These are phyloP conservation scores for Phlebiopsis gigantea DNA, from an alignment of 768 basidiomycete genomes.

Conservation along the genomic window DNA sequence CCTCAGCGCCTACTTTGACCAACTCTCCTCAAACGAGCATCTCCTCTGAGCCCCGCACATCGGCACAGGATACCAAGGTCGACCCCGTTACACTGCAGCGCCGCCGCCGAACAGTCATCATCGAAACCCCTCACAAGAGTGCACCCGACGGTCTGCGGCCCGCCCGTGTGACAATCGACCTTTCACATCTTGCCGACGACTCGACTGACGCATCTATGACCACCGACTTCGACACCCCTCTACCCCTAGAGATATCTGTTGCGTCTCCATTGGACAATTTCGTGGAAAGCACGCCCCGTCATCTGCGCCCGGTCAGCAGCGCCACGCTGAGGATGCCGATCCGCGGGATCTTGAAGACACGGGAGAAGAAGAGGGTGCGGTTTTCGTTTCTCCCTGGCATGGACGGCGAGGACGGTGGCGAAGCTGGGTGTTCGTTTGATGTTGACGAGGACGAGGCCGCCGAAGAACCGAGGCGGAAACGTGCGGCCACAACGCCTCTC, in stretches of 20 bases:
- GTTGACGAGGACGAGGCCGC: conserved; percentile 1
- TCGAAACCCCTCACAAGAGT: conserved; percentile 20
- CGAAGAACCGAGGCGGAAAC: background rate
- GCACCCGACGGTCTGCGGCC: background rate
- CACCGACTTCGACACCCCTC: conserved; percentile 9
- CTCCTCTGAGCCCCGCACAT: background rate
- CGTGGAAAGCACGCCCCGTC: conserved; percentile 17
- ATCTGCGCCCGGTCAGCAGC: conserved; percentile 18
- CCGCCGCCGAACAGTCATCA: conserved; percentile 26
- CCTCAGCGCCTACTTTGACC: conserved; percentile 10
- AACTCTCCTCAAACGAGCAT: conserved; percentile 2
- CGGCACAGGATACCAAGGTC: background rate
- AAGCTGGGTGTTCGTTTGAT: background rate
- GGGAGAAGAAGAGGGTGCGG: conserved; percentile 32
- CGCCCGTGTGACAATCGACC: conserved; percentile 10
- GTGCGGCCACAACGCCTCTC: background rate
- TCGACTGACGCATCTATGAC: background rate
- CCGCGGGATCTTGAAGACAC: conserved; percentile 32
- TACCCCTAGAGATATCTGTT: conserved; percentile 12
- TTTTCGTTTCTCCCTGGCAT: conserved; percentile 24
- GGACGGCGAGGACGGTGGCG: conserved; percentile 9
- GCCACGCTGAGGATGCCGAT: conserved; percentile 24
- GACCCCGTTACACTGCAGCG: conserved; percentile 13
- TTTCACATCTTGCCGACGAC: conserved; percentile 14
- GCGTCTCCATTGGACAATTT: conserved; percentile 16